Evolutionary conservation across 306 rosid genomes (phyloP).

Genomic region (Luffa acutangula): DNA sequence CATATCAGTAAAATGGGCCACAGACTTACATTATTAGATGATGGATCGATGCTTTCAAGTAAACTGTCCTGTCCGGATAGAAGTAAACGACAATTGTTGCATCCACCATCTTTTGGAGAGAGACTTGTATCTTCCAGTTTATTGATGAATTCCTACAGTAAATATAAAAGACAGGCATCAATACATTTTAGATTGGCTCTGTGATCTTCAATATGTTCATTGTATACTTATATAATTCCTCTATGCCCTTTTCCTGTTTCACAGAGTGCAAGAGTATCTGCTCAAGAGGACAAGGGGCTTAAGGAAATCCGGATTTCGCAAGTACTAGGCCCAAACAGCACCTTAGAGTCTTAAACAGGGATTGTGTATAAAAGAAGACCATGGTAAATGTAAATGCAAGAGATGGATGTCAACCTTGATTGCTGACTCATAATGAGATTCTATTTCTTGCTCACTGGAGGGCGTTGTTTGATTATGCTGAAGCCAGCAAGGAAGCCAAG

Average conservation of each 20-base stretch:
- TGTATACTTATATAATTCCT: too few species aligned
- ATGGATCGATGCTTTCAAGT: slow-evolving; percentile 28
- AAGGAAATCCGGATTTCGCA: too few species aligned
- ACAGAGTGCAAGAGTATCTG: too few species aligned
- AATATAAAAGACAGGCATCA: slow-evolving; percentile 16
- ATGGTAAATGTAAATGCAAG: slow-evolving; percentile 5
- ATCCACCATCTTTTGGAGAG: slow-evolving; percentile 34
- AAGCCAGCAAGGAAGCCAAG: slow-evolving; percentile 85
- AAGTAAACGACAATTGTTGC: slow-evolving; percentile 44
- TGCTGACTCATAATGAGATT: slow-evolving; percentile 23
- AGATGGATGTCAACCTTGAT: slow-evolving; percentile 34
- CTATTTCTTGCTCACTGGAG: slow-evolving; percentile 23
- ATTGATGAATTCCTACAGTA: slow-evolving; percentile 29
- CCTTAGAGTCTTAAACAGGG: background rate
- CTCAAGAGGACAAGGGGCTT: too few species aligned
- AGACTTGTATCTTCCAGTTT: slow-evolving; percentile 18
- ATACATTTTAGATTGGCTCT: background rate
- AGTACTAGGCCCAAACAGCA: too few species aligned
- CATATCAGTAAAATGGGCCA: background rate
- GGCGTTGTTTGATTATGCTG: slow-evolving; percentile 47
- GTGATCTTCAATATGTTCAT: too few species aligned
- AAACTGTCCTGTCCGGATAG: slow-evolving; percentile 60
- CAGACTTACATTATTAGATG: slow-evolving; percentile 60
- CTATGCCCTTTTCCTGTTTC: too few species aligned
- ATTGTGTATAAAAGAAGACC: background rate